Conservation (phyloP, 2,329 filamentous ascomycete species). For the Penicillium expansum region DNA sequence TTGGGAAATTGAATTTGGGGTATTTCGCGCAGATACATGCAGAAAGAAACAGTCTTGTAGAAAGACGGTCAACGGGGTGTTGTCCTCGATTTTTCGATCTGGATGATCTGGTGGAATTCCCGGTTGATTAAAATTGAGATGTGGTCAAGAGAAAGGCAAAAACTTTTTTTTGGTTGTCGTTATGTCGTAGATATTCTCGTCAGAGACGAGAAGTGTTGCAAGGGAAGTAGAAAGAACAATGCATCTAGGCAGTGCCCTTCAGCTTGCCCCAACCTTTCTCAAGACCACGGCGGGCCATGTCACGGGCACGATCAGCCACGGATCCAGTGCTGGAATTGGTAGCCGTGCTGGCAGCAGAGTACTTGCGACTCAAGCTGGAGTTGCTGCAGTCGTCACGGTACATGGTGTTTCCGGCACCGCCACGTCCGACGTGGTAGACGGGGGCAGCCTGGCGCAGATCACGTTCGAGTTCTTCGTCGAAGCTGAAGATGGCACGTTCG, state of each 20-base stretch:
- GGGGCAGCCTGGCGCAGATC: constrained; percentile 57
- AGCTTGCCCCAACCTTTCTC: constrained; percentile 44
- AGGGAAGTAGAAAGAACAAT: background rate
- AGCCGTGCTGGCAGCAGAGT: constrained; percentile 36
- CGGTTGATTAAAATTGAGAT: constrained; percentile 3
- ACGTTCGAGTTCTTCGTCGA: constrained; percentile 63
- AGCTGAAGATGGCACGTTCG: constrained; percentile 63
- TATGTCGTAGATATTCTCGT: constrained; percentile 12
- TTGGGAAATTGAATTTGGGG: background rate
- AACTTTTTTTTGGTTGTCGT: constrained; percentile 22
- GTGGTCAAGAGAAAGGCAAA: constrained; percentile 6
- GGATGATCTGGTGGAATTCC: background rate
- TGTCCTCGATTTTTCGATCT: background rate
- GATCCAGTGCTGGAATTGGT: constrained; percentile 39
- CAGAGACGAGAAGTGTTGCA: background rate
- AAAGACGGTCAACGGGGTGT: background rate
- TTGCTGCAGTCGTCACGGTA: constrained; percentile 27
- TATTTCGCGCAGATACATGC: background rate
- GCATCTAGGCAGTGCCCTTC: constrained; percentile 33
- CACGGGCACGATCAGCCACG: constrained; percentile 33
- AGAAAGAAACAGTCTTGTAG: constrained; percentile 3
- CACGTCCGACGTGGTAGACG: constrained; percentile 63
- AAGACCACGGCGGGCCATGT: constrained; percentile 36
- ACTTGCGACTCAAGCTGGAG: constrained; percentile 35
- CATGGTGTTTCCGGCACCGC: constrained; percentile 57